A percentile compares a stretch with the other conserved stretches of the same genome.
phyloP scores from a whole-genome alignment of 1,139 yeast genomes.

The Pneumocystis sp. region DNA sequence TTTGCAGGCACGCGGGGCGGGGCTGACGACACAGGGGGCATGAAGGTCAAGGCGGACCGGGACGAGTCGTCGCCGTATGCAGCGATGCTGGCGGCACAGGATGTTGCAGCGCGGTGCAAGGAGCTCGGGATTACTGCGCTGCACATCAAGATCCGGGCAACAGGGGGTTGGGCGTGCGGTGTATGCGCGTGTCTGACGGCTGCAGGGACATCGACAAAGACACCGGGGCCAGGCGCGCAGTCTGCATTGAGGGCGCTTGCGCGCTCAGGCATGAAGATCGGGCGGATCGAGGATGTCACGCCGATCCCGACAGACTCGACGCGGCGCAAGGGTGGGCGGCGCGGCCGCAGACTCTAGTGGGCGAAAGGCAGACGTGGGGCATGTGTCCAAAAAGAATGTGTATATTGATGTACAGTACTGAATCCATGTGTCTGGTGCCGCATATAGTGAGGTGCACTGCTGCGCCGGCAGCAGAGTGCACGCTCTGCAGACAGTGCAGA shows the following conservation, averaged over 20 bases:
- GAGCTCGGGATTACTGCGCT: slow-evolving; percentile 99
- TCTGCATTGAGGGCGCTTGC: slow-evolving; percentile 99
- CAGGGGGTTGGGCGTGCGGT: slow-evolving; percentile 56
- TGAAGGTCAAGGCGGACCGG: slow-evolving; percentile 99
- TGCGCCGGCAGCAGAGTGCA: no score
- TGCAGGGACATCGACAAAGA: slow-evolving; percentile 72
- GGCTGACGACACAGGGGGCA: slow-evolving; percentile 46
- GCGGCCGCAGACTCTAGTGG: slow-evolving; percentile 98
- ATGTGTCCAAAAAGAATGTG: no score
- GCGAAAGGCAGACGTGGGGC: no score
- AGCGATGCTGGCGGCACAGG: slow-evolving; percentile 99
- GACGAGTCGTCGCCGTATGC: slow-evolving; percentile 99
- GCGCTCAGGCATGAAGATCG: slow-evolving; percentile 99
- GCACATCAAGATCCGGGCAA: slow-evolving; percentile 98
- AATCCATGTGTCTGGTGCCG: no score
- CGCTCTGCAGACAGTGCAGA: no score
- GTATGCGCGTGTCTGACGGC: neutral
- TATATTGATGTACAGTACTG: no score
- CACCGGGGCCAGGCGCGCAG: slow-evolving; percentile 99
- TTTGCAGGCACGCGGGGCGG: neutral
- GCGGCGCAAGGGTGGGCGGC: slow-evolving; percentile 99
- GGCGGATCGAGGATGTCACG: slow-evolving; percentile 99
- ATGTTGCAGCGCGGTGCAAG: slow-evolving; percentile 96
- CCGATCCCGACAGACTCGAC: slow-evolving; percentile 99
- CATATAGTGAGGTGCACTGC: no score